Base-by-base conservation (phyloP, 495 filamentous ascomycete genomes). In the Cercophora scortea region DNA sequence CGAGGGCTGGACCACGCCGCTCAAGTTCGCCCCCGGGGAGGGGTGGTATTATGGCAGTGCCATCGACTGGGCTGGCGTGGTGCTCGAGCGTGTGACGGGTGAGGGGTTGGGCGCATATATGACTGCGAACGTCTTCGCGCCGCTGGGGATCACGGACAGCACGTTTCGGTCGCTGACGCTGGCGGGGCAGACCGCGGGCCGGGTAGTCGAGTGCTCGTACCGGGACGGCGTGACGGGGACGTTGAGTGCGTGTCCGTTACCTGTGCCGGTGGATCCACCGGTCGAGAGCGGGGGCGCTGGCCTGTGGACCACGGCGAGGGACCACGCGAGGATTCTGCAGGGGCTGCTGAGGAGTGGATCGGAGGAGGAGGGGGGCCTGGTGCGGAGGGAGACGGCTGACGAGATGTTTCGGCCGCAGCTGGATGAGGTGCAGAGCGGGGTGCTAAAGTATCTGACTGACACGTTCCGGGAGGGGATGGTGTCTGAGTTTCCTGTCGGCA, bases 401-500 rank as follows among this genome's bases (percentile, higher is more conserved):
- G 60, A 69, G 53, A 78, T 85, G 66, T 83, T 84, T 59, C 53
- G 61, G 18, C 67, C 76, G 36, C 76, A 79, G 48, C 62, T 82
- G 33, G 57, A 68, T 12, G 64, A 67, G 45, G 32, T 35, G 32
- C 62, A 65, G 49, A 18, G 38, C 35, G 42, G 17, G 13, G 47
- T 59, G 58, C 32, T 61, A 19, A 42, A 47, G 51, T 19, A 40
- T 1, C 42, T 60, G 38, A 51, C 42, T 4, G 49, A 40, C 12
- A 25, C 33, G 40, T 54, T 39, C 18, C 48, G 35, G 3, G 45
- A 42, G 13, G 39, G 42, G 3, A 53, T 64, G 32, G 51, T 53
- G 12, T 50, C 62, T 0, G 65, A 64, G 49, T 52, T 66, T 25
- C 61, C 56, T 7, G 17, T 38, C 0, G 52, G 36, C 6, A 45